Conservation (phyloP, 768 basidiomycete species). For the Pulveroboletus ravenelii region DNA sequence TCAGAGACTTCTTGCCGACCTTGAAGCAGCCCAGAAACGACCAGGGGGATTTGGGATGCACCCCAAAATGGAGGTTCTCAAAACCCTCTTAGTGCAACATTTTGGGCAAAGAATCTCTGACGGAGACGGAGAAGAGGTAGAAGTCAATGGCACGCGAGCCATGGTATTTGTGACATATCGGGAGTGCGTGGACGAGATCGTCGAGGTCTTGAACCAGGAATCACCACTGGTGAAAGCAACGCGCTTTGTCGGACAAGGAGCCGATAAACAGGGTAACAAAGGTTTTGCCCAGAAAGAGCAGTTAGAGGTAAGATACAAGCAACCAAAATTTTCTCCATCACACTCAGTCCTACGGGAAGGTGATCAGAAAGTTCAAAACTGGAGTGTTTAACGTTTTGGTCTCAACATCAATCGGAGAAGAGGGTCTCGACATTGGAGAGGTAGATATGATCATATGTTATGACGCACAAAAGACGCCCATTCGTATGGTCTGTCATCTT, state of each 20-base stretch:
- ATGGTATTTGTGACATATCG: constrained; percentile 96
- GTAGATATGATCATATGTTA: constrained; percentile 96
- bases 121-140: constrained; percentile 31
- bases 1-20: constrained; percentile 59
- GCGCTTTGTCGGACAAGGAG: constrained; percentile 87
- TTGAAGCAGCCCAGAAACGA: constrained; percentile 51
- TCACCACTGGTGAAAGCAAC: constrained; percentile 75
- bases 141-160: constrained; percentile 51
- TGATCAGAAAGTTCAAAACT: constrained; percentile 80
- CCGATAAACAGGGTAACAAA: constrained; percentile 78
- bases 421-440: constrained; percentile 97
- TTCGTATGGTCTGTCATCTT: constrained; percentile 74
- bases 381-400: constrained; percentile 91
- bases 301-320: constrained; percentile 56
- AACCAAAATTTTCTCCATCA: constrained; percentile 4
- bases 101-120: constrained; percentile 48
- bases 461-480: constrained; percentile 93
- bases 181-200: constrained; percentile 88
- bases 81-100: constrained; percentile 69
- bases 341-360: constrained; percentile 38
- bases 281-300: constrained; percentile 92
- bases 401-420: constrained; percentile 95
- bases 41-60: constrained; percentile 57
- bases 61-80: constrained; percentile 89
- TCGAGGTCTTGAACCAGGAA: constrained; percentile 70